phyloP scores from a whole-genome alignment of 73 alveolate species.

The Tetrahymena malaccensis region DNA sequence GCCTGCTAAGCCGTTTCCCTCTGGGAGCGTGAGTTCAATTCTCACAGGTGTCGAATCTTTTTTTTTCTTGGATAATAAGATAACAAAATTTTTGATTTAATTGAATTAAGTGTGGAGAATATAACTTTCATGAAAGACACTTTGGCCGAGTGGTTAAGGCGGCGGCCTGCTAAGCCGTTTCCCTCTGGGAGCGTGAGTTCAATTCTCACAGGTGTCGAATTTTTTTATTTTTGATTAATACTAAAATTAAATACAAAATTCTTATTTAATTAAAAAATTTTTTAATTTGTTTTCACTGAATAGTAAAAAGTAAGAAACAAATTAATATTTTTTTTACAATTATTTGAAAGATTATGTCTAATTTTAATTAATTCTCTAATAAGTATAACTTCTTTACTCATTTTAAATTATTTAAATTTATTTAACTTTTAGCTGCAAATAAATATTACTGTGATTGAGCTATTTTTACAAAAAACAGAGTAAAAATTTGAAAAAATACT shows the following conservation, averaged over 20 bases:
- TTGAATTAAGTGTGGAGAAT: neutral
- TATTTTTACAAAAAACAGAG: no score
- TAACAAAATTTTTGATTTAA: neutral
- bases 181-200: slow-evolving; percentile 5
- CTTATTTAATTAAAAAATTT: neutral
- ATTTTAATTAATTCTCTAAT: no score
- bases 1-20: slow-evolving; percentile 68
- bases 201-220: slow-evolving; percentile 1
- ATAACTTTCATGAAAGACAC: slow-evolving; percentile 5
- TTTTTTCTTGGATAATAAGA: no score
- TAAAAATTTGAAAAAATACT: no score
- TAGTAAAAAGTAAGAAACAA: no score
- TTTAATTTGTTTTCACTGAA: no score
- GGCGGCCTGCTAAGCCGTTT: slow-evolving; percentile 79
- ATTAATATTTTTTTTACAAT: no score
- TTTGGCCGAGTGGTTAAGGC: slow-evolving; percentile 93
- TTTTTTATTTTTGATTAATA: neutral
- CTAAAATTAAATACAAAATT: neutral
- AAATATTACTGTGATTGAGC: no score
- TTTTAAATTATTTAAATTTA: no score
- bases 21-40: neutral
- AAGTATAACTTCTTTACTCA: no score
- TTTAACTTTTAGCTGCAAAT: no score
- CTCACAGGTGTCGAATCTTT: neutral
- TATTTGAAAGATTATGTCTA: no score